Evolutionary conservation across 495 filamentous ascomycete genomes (phyloP), one percentile per base, ranked within the genome.

Genomic region (Aspergillus steynii): DNA sequence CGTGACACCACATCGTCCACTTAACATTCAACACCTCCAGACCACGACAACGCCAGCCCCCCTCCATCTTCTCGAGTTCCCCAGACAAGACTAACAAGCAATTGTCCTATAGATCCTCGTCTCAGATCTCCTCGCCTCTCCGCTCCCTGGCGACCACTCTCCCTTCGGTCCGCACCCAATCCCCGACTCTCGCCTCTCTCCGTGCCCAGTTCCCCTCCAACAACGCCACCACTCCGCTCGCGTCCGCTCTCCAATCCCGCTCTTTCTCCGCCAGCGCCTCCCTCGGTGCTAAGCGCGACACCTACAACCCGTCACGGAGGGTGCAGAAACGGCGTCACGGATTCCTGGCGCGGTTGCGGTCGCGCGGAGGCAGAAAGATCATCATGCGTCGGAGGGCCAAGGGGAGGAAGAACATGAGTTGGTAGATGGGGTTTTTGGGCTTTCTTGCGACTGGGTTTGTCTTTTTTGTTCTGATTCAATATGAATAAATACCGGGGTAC

Each of bases 291-390:
- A 83, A 79, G 47, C 77, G 89, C 59, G 66, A 82, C 59, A 91
- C 89, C 4, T 91, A 81, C 66, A 81, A 83, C 52, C 88, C 88
- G 4, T 87, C 83, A 54, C 87, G 90, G 62, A 72, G 82, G 53
- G 88, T 92, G 49, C 81, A 89, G 70, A 92, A 91, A 77, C 77
- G 89, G 61, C 78, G 89, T 60, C 83, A 85, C 72, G 89, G 89
- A 0, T 91, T 89, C 74, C 74, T 91, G 71, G 75, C 83, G 14
- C 68, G 89, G 60, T 64, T 86, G 59, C 75, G 76, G 68, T 81
- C 80, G 27, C 74, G 80, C 65, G 83, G 79, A 31, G 88, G 85
- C 10, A 72, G 85, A 61, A 78, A 76, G 72, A 82, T 82, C 42
- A 50, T 91, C 63, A 77, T 69, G 66, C 77, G 87, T 69, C 79